phyloP scores from a whole-genome alignment of 73 alveolate species.

The Paramecium primaurelia region DNA sequence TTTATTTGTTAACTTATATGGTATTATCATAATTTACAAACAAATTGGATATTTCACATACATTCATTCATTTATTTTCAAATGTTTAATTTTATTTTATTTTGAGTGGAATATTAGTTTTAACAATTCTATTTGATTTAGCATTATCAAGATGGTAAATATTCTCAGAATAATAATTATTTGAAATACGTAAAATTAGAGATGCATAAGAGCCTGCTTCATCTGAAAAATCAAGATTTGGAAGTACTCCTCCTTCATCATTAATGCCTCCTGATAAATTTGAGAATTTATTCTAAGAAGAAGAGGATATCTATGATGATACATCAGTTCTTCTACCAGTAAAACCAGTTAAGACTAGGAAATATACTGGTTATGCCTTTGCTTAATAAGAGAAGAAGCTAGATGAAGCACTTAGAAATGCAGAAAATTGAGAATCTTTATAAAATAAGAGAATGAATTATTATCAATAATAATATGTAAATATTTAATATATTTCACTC shows the following conservation, averaged over 20 bases:
- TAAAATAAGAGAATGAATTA: background rate
- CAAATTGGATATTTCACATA: background rate
- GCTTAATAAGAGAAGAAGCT: conserved; percentile 8
- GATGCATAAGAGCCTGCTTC: background rate
- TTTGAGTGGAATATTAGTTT: background rate
- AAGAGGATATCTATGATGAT: background rate
- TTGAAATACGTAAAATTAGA: background rate
- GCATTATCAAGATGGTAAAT: conserved; percentile 23
- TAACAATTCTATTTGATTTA: background rate
- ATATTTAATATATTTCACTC: background rate
- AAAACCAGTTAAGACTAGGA: background rate
- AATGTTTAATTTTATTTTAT: background rate
- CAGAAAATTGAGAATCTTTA: background rate
- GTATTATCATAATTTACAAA: background rate
- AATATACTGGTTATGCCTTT: conserved; percentile 37
- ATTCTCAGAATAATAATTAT: background rate
- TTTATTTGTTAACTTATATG: conserved; percentile 42
- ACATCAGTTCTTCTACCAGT: background rate
- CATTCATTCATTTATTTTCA: background rate
- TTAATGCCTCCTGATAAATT: background rate
- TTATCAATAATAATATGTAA: background rate
- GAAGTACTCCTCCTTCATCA: background rate
- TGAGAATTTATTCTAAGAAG: background rate
- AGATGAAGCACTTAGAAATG: conserved; percentile 20
- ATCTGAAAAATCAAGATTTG: background rate